Conservation (phyloP, 2,329 filamentous ascomycete species). For the Fusarium coffeatum region DNA sequence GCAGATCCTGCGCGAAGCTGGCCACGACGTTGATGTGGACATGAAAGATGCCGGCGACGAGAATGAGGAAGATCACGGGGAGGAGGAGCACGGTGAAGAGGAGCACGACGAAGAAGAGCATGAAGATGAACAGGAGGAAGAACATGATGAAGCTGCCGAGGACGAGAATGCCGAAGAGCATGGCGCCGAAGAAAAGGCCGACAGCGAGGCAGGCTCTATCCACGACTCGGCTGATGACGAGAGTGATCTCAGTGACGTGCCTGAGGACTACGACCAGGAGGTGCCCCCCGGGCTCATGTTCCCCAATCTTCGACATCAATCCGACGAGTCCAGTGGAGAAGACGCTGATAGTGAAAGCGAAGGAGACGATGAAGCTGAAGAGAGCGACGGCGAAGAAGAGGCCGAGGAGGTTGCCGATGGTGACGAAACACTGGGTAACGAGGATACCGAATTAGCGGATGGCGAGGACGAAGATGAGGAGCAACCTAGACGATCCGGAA, state of each 20-base stretch:
- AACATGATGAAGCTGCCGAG: conserved; percentile 45
- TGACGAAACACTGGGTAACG: conserved; percentile 30
- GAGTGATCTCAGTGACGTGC: conserved; percentile 75
- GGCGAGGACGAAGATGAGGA: conserved; percentile 29
- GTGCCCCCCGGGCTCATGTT: conserved; percentile 65
- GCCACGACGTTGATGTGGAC: conserved; percentile 52
- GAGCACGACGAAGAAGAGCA: conserved; percentile 44
- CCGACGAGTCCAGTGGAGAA: conserved; percentile 50
- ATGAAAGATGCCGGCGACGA: conserved; percentile 57
- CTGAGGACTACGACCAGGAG: conserved; percentile 68
- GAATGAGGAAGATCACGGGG: conserved; percentile 47
- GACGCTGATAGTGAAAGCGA: conserved; percentile 53
- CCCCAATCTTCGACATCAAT: conserved; percentile 56
- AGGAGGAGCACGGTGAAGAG: conserved; percentile 33
- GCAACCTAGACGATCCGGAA: conserved; percentile 5
- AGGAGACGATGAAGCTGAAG: conserved; percentile 47
- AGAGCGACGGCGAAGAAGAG: conserved; percentile 36
- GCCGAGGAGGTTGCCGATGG: conserved; percentile 36
- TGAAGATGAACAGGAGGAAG: conserved; percentile 45
- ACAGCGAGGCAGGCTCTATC: conserved; percentile 62
- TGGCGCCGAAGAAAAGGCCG: conserved; percentile 49
- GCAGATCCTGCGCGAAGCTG: conserved; percentile 53
- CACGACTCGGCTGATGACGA: conserved; percentile 76
- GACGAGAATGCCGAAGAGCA: conserved; percentile 53
- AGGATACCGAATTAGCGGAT: conserved; percentile 35